These are phyloP conservation scores for Tarenaya hassleriana DNA, from an alignment of 345 rosid species.

Conservation along the genomic window DNA sequence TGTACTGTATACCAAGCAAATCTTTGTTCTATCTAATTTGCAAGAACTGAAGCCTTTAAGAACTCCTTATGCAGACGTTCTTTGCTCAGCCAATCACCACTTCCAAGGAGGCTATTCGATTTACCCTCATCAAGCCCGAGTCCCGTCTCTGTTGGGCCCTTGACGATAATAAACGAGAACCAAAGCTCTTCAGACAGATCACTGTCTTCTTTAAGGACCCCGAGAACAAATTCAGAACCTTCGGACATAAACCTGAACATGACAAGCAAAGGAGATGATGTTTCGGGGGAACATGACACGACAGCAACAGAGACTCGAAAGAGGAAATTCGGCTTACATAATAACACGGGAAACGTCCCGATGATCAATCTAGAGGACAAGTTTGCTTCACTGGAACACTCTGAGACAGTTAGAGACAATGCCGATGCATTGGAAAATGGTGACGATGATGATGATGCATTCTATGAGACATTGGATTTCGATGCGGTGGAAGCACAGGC, in stretches of 20 bases:
- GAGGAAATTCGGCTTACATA: conserved; percentile 44
- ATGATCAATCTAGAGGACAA: conserved; percentile 51
- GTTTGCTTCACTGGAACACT: conserved; percentile 31
- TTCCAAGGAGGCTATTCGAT: conserved; percentile 33
- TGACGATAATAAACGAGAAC: conserved; percentile 30
- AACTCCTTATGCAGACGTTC: conserved; percentile 56
- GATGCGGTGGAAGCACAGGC: conserved; percentile 90
- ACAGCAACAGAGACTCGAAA: conserved; percentile 35
- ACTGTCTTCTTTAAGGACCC: conserved; percentile 33
- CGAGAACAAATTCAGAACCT: conserved; percentile 26
- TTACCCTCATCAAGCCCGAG: conserved; percentile 27
- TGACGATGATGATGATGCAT: conserved; percentile 44
- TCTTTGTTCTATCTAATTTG: not conserved
- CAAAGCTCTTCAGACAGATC: conserved; percentile 40
- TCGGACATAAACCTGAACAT: conserved; percentile 28
- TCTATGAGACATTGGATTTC: conserved; percentile 64
- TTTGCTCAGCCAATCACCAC: conserved; percentile 86
- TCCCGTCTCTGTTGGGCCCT: conserved; percentile 32
- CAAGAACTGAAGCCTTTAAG: not conserved
- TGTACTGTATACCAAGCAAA: not conserved
- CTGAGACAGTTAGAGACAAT: conserved; percentile 25
- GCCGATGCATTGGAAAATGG: conserved; percentile 21
- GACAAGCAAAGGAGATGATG: conserved; percentile 18
- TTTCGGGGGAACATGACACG: conserved; percentile 24
- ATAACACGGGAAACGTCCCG: conserved; percentile 35